A percentile compares a stretch with the other conserved stretches of the same genome.
phyloP scores from a whole-genome alignment of 2,329 filamentous ascomycete genomes.

The Fusarium brevicatenulatum region DNA sequence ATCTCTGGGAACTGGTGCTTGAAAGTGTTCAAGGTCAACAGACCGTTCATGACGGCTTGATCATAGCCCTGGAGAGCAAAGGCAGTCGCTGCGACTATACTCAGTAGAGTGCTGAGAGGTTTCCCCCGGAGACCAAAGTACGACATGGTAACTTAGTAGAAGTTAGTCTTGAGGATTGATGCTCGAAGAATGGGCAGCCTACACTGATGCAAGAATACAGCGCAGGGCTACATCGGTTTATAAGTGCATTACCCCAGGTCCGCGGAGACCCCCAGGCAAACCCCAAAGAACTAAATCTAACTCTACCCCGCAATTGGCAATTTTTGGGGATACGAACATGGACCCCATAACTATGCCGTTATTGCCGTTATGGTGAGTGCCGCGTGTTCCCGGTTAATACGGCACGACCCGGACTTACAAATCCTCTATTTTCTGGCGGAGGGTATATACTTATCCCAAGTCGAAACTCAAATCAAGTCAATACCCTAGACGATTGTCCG shows the following conservation, averaged over 20 bases:
- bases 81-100: not conserved
- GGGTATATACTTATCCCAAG: not conserved
- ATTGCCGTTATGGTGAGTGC: not conserved
- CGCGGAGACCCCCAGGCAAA: not conserved
- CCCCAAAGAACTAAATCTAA: not conserved
- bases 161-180: accelerated
- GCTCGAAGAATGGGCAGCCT: no score
- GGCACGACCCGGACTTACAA: not conserved
- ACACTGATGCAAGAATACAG: accelerated
- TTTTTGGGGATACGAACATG: no score
- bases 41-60: not conserved
- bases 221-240: no score
- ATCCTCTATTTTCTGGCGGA: no score
- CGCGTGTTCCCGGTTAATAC: not conserved
- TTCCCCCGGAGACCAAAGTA: not conserved
- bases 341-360: not conserved
- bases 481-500: not conserved
- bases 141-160: not conserved
- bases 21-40: not conserved
- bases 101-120: not conserved
- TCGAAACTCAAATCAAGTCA: not conserved
- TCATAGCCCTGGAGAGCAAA: not conserved
- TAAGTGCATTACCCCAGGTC: not conserved
- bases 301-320: not conserved
- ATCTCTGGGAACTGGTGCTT: not conserved